Conservation (phyloP, 1,284 basidiomycete species). For the Jaminaea rosea region DNA sequence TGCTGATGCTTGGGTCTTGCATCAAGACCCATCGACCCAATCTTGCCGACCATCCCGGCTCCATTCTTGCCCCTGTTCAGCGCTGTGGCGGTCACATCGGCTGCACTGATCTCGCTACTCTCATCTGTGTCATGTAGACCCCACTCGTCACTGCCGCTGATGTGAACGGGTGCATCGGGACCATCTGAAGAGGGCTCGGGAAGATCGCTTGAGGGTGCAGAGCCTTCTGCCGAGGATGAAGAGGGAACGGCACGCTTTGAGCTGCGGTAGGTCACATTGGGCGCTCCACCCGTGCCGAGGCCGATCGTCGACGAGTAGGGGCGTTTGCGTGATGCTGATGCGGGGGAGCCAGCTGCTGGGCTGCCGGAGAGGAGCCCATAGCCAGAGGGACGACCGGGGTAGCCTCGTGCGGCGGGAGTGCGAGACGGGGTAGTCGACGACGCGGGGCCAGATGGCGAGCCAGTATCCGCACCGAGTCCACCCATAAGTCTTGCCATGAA, state of each 20-base stretch:
- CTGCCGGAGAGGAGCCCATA: not conserved
- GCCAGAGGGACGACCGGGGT: not conserved
- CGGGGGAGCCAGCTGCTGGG: not conserved
- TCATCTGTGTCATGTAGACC: constrained; percentile 23
- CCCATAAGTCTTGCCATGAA: constrained; percentile 43
- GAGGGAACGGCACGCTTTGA: not conserved
- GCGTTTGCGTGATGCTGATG: not conserved
- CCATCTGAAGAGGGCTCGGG: constrained; percentile 12
- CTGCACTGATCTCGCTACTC: constrained; percentile 10
- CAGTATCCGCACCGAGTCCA: constrained; percentile 18
- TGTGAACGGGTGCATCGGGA: constrained; percentile 19
- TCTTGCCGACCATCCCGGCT: not conserved
- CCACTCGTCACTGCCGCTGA: constrained; percentile 37
- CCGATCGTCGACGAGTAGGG: not conserved
- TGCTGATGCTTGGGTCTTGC: no score
- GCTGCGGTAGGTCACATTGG: not conserved
- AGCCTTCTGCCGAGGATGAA: not conserved
- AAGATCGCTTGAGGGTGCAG: constrained; percentile 13
- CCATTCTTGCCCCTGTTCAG: not conserved
- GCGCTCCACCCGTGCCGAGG: not conserved
- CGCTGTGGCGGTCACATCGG: not conserved
- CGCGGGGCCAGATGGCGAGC: constrained; percentile 20
- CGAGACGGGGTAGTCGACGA: no score
- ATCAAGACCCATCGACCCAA: not conserved
- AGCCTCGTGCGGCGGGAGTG: constrained; percentile 10